Conservation (phyloP, 306 rosid species). For the Hippophae tibetana region DNA sequence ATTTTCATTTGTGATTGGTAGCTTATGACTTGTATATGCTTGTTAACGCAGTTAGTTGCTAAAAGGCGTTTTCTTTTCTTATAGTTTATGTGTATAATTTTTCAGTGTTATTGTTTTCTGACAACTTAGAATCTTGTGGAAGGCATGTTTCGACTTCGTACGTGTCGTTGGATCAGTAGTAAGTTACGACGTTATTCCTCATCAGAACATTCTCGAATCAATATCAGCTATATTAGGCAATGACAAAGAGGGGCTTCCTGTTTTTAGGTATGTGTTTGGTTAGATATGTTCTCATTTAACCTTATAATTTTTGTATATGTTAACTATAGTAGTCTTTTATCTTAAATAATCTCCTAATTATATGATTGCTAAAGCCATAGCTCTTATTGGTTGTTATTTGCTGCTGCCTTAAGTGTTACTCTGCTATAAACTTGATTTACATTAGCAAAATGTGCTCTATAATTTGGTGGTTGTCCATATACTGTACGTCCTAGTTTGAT, state of each 20-base stretch:
- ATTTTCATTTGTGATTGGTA: constrained; percentile 9
- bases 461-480: too few relatives aligned
- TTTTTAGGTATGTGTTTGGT: constrained; percentile 52
- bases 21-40: constrained; percentile 2
- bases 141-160: constrained; percentile 88
- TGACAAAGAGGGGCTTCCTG: constrained; percentile 82
- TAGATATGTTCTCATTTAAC: background rate
- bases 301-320: background rate
- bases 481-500: too few relatives aligned
- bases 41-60: constrained; percentile 13
- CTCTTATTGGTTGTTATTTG: too few relatives aligned
- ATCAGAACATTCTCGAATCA: constrained; percentile 57
- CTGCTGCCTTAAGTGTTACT: too few relatives aligned
- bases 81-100: constrained; percentile 6
- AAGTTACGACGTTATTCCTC: constrained; percentile 53
- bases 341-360: too few relatives aligned
- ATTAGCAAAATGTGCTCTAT: too few relatives aligned
- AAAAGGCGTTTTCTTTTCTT: background rate
- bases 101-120: constrained; percentile 17
- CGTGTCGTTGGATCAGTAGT: constrained; percentile 45
- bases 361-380: too few relatives aligned
- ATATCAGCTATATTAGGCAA: constrained; percentile 52
- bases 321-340: too few relatives aligned
- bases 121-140: constrained; percentile 32
- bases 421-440: too few relatives aligned